Conservation (phyloP, 306 rosid genomes). For the Cicer chorassanicum region DNA sequence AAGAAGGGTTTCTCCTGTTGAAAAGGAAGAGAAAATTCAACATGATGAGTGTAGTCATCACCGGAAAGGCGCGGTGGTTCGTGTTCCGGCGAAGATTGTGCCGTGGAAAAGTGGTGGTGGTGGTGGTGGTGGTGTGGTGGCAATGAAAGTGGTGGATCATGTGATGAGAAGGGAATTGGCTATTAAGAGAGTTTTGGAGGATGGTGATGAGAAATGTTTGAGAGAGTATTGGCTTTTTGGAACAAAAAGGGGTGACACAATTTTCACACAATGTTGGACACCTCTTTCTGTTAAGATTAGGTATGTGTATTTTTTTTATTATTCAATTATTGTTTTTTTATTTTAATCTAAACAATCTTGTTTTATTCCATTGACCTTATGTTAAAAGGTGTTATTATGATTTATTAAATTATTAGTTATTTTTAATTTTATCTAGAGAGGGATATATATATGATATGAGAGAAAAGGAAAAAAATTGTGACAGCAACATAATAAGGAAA, state of each 20-base stretch:
- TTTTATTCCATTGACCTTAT: neutral
- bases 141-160: conserved; percentile 51
- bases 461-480: neutral
- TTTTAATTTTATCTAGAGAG: neutral
- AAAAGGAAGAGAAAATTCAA: conserved; percentile 44
- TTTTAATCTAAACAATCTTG: neutral
- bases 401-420: neutral
- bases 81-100: conserved; percentile 62
- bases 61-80: conserved; percentile 54
- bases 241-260: conserved; percentile 64
- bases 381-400: neutral
- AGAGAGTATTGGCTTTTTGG: conserved; percentile 64
- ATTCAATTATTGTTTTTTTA: neutral
- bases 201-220: conserved; percentile 48
- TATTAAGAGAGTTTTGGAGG: conserved; percentile 61
- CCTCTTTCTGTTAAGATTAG: conserved; percentile 61
- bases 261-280: conserved; percentile 86
- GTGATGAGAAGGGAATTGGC: conserved; percentile 74
- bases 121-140: conserved; percentile 26
- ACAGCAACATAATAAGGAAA: no score
- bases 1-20: conserved; percentile 46
- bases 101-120: conserved; percentile 56
- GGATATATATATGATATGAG: neutral
- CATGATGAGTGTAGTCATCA: conserved; percentile 39
- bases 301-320: conserved; percentile 49